Evolutionary conservation across 2,329 filamentous ascomycete genomes (phyloP).

Genomic region (Aspergillus novofumigatus): DNA sequence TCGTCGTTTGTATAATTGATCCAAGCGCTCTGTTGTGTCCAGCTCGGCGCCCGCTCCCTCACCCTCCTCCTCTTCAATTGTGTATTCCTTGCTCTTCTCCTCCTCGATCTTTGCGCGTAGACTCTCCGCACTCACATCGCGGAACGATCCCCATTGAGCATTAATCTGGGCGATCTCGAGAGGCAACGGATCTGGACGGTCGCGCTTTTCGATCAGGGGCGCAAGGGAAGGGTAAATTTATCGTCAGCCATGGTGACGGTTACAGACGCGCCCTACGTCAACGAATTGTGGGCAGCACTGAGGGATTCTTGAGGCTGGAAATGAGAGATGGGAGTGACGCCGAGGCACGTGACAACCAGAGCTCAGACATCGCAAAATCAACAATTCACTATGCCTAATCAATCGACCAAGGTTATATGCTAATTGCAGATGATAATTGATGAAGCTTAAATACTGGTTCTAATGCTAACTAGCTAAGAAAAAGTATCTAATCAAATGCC

Average conservation of each 20-base stretch:
- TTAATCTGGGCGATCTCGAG: constrained; percentile 78
- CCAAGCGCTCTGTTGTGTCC: constrained; percentile 35
- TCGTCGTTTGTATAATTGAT: constrained; percentile 42
- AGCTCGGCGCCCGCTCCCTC: constrained; percentile 26
- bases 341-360: neutral
- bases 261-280: neutral
- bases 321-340: neutral
- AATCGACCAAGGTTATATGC: neutral
- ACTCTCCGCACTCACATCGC: constrained; percentile 69
- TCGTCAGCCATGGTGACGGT: constrained; percentile 29
- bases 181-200: constrained; percentile 59
- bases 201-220: constrained; percentile 43
- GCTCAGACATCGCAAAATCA: neutral
- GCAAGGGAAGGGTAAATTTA: constrained; percentile 55
- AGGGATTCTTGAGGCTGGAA: neutral
- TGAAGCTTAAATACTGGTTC: neutral
- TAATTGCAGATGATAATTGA: neutral
- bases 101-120: constrained; percentile 64
- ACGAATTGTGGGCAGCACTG: neutral
- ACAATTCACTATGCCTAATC: neutral
- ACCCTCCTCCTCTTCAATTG: constrained; percentile 44
- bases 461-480: neutral
- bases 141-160: constrained; percentile 73
- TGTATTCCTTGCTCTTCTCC: constrained; percentile 45
- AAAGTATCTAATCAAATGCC: neutral